phyloP scores from a whole-genome alignment of 108 stramenopile species.

The Aureococcus anophagefferens region DNA sequence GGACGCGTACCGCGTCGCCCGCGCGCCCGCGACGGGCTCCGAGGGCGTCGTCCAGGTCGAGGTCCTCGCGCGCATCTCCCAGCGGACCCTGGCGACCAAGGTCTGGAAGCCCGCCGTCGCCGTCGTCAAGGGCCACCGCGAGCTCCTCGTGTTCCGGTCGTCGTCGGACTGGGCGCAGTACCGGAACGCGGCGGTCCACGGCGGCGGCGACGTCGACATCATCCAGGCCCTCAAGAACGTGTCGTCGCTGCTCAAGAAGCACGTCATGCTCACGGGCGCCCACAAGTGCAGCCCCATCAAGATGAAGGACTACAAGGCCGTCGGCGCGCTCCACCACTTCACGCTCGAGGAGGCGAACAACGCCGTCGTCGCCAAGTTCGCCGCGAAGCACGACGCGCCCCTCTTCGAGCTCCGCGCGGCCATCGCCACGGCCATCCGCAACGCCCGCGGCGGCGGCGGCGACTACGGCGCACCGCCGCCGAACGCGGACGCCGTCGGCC shows the following conservation, averaged over 20 bases:
- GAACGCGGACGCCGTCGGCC: neutral
- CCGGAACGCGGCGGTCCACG: neutral
- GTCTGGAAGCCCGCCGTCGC: neutral
- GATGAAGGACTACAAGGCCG: neutral
- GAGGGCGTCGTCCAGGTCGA: neutral
- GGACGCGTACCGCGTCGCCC: neutral
- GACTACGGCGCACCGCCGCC: no score
- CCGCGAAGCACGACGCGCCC: neutral
- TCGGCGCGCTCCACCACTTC: neutral
- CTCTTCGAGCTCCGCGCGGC: neutral
- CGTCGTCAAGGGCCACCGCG: neutral
- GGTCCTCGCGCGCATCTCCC: neutral
- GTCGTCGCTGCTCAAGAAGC: neutral
- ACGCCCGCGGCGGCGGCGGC: neutral
- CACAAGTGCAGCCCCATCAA: neutral
- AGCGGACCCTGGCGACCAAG: neutral
- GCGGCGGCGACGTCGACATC: neutral
- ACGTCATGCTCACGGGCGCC: neutral
- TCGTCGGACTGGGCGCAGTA: neutral
- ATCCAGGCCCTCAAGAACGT: neutral
- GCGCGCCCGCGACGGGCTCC: neutral
- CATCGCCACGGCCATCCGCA: neutral
- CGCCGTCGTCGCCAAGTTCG: neutral
- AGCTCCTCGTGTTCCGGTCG: neutral
- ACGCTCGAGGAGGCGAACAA: neutral